Evolutionary conservation across 352 stramenopile genomes (phyloP), one percentile per base, ranked within the genome.

Genomic region (Globisporangium ultimum): DNA sequence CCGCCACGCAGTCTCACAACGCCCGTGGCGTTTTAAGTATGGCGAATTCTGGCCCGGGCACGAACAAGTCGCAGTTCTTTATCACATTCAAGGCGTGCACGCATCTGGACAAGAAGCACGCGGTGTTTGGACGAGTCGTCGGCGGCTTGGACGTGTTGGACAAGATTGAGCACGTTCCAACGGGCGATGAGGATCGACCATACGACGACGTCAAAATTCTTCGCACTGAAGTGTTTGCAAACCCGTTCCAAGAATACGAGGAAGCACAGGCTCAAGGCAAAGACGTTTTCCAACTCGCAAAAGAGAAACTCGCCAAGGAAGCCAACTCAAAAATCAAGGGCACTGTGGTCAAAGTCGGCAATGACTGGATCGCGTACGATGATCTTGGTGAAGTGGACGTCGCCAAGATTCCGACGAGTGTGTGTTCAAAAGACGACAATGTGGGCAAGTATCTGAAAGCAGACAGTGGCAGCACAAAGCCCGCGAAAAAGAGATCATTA

Each of bases 61-160:
- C 93, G 2, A 99, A 99, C 72, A 88, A 87, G 28, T 96, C 90
- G n/a, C 97, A 99, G 84, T 99, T 99, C 74, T 99, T 99, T 71
- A 97, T 99, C 60, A 99, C 97, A 2, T 99, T 98, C 68, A 95
- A 97, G 66, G 79, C 80, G 10, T 97, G 86, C 55, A 58, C 76
- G n/a, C 96, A 99, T 72, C 77, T 99, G n/a, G 95, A 99, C 83
- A 98, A 97, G 64, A 98, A 99, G 55, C 97, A 99, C 78, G 87
- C 87, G 9, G 89, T 99, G 0, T 99, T 99, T 89, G 97, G 86
- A 15, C 78, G 78, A 48, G 92, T 99, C 40, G 83, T 99, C 9
- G 85, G 96, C 36, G 97, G 97, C 3, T 72, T 98, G 60, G 82
- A 88, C 51, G 75, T 88, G 15, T 63, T 98, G 3, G 76, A 93